Percentiles rank a stretch among this genome's conserved stretches.
These are phyloP conservation scores for Arthrobotrys conoides DNA, from an alignment of 2,329 filamentous ascomycete genomes.

Conservation along the genomic window DNA sequence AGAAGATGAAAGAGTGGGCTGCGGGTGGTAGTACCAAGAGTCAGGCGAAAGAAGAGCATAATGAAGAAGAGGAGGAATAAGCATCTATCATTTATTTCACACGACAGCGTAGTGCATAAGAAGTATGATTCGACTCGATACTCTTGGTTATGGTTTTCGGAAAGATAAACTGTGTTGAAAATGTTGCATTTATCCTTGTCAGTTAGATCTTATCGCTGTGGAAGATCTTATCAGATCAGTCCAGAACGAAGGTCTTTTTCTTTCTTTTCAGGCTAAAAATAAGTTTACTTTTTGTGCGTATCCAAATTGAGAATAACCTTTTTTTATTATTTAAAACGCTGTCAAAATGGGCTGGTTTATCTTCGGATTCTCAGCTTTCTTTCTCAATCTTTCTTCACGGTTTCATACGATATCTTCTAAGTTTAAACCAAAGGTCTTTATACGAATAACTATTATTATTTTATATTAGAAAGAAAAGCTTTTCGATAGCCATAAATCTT, in stretches of 20 bases:
- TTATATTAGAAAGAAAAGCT: not conserved
- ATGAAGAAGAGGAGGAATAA: not conserved
- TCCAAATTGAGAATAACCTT: not conserved
- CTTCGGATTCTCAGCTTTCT: not conserved
- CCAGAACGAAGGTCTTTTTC: not conserved
- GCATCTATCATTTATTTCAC: not conserved
- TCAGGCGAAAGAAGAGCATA: not conserved
- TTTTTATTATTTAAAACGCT: slow-evolving; percentile 8
- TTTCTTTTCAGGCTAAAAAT: slow-evolving; percentile 23
- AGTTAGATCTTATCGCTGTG: too few relatives aligned
- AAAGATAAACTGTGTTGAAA: slow-evolving; percentile 8
- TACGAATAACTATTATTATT: not conserved
- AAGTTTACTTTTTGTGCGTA: not conserved
- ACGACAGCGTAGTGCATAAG: too few relatives aligned
- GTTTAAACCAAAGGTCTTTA: not conserved
- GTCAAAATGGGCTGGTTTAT: not conserved
- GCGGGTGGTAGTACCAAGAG: not conserved
- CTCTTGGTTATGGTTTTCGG: not conserved
- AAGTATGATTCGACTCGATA: too few relatives aligned
- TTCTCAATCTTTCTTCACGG: not conserved
- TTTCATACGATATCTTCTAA: not conserved
- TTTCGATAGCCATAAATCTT: not conserved
- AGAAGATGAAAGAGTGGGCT: slow-evolving; percentile 47
- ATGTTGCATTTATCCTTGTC: slow-evolving; percentile 8
- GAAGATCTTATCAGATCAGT: not conserved